Base-by-base conservation (phyloP, 2,329 filamentous ascomycete genomes). In the Calonectria montana region DNA sequence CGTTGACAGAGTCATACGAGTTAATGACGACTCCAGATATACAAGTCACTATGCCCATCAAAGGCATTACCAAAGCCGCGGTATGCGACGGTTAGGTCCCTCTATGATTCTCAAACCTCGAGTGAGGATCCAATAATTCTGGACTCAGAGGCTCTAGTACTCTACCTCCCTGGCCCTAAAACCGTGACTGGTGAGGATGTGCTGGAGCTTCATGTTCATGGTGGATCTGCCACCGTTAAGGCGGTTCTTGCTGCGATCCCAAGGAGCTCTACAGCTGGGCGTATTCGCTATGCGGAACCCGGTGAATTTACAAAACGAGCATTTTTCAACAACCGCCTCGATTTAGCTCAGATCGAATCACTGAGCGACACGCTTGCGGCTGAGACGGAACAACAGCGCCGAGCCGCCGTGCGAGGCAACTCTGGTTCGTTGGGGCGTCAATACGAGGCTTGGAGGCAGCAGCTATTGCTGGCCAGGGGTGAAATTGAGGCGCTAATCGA, bases 401-500 rank as follows among this genome's bases (percentile, higher is more conserved):
- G 93, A 5, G 90, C 96, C 2, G 96, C 96, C 0, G 92, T 98
- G 1, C 91, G 94, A 4, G 95, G 95, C 8, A 91, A 91, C 35
- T 93, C 91, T 4, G 92, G 92, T 25, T 84, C 87, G 0, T 87
- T 98, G 15, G 91, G 94, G 0, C 87, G 88, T 71, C 91, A 91
- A 21, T 99, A 99, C 82, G 95, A 98, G 76, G 79, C 79, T 12
- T 99, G 97, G 97, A 91, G 96, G 29, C 86, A 90, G 74, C 88
- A 91, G 75, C 85, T 99, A 21, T 86, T 98, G 8, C 88, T 93
- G 73, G 96, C 96, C 12, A 91, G 97, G 2, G 97, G 95, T 12
- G 96, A 98, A 84, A 88, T 99, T 45, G 97, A 99, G 83, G 97
- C 97, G 0, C 85, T 99, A 76, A 98, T 99, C 73, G 97, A 99